These are phyloP conservation scores for Colletotrichum neosansevieriae DNA, from an alignment of 2,329 filamentous ascomycete species.

Conservation along the genomic window DNA sequence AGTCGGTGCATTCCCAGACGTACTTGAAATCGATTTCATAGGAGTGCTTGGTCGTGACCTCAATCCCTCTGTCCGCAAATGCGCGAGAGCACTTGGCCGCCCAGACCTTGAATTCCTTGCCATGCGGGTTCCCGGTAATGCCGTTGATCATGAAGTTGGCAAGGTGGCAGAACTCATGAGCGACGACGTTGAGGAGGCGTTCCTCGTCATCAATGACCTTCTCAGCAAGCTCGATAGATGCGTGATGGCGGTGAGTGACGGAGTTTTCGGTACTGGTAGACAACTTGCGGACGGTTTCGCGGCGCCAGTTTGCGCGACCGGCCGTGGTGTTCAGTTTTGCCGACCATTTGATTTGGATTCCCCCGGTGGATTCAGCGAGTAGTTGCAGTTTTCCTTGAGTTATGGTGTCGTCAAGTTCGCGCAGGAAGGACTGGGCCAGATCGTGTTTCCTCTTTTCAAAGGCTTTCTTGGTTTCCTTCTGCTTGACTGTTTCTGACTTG, in stretches of 20 bases:
- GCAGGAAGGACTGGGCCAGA: conserved; percentile 73
- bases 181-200: conserved; percentile 88
- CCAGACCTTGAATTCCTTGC: conserved; percentile 86
- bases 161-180: conserved; percentile 96
- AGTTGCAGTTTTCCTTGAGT: conserved; percentile 69
- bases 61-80: conserved; percentile 73
- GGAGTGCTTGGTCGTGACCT: conserved; percentile 89
- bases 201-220: conserved; percentile 86
- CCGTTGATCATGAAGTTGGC: conserved; percentile 90
- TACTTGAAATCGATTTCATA: conserved; percentile 96
- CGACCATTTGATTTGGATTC: conserved; percentile 78
- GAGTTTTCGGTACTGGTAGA: conserved; percentile 44
- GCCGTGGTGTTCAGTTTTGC: conserved; percentile 85
- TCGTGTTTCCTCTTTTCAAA: conserved; percentile 74
- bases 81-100: conserved; percentile 64
- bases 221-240: conserved; percentile 87
- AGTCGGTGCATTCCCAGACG: conserved; percentile 81
- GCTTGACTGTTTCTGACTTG: conserved; percentile 45
- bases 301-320: conserved; percentile 79
- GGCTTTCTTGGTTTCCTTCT: conserved; percentile 63
- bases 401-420: conserved; percentile 75
- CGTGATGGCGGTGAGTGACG: conserved; percentile 66
- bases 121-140: conserved; percentile 82
- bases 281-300: conserved; percentile 62
- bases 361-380: conserved; percentile 74